Percentiles rank a stretch among this genome's conserved stretches.
Conservation (phyloP, 164 flowering plant genomes). For the Tetracentron sinense region DNA sequence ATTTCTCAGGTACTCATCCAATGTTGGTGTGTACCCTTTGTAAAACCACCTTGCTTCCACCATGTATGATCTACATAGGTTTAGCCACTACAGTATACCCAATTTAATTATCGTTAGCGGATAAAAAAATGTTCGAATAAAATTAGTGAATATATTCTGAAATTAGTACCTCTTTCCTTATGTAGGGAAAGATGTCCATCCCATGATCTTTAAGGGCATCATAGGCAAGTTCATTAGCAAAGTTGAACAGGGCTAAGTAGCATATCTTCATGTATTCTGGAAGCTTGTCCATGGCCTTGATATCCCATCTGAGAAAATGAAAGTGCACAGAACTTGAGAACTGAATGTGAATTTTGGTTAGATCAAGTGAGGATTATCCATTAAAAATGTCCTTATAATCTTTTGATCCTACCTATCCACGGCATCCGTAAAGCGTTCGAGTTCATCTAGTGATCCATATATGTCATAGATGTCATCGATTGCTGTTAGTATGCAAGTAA, state of each 20-base stretch:
- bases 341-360: neutral
- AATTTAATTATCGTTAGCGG: neutral
- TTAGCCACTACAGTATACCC: conserved; percentile 18
- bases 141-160: neutral
- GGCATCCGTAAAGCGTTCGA: conserved; percentile 25
- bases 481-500: conserved; percentile 9
- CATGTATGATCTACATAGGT: conserved; percentile 20
- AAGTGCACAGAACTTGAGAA: neutral
- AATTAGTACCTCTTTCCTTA: conserved; percentile 22
- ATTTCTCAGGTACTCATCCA: conserved; percentile 25
- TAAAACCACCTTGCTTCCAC: conserved; percentile 27
- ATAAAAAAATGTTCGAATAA: neutral
- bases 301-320: conserved; percentile 27
- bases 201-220: conserved; percentile 13
- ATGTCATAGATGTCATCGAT: conserved; percentile 33
- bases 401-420: conserved; percentile 13
- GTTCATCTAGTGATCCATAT: conserved; percentile 32
- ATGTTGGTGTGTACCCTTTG: conserved; percentile 19
- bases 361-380: neutral
- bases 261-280: conserved; percentile 31
- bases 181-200: conserved; percentile 9
- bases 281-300: conserved; percentile 18
- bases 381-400: too few relatives aligned
- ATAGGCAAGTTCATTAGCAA: conserved; percentile 16
- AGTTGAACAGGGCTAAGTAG: conserved; percentile 22